Evolutionary conservation across 1,139 yeast species (phyloP).

Genomic region (Suhomyces bribrorum): DNA sequence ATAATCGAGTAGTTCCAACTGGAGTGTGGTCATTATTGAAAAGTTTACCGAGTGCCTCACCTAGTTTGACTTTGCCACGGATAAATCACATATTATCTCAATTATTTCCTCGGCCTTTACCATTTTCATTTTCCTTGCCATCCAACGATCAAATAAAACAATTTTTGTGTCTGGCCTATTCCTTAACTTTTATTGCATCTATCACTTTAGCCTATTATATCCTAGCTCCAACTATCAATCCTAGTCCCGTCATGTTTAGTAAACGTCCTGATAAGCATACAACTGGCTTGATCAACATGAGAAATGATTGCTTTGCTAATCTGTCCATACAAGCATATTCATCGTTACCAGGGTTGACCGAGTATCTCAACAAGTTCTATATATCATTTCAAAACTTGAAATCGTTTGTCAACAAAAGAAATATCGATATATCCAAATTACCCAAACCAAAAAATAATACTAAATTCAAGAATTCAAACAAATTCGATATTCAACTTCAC

Average conservation of each 20-base stretch:
- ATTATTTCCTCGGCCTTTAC: neutral
- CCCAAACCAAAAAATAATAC: slow-evolving; percentile 22
- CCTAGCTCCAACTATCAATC: slow-evolving; percentile 25
- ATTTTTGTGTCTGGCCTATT: neutral
- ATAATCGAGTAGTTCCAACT: neutral
- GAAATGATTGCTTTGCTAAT: slow-evolving; percentile 92
- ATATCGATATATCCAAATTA: slow-evolving; percentile 26
- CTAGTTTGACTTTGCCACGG: neutral
- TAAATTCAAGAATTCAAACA: slow-evolving; percentile 27
- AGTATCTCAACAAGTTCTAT: slow-evolving; percentile 55
- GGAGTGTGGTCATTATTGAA: neutral
- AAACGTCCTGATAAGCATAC: slow-evolving; percentile 74
- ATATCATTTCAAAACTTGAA: slow-evolving; percentile 28
- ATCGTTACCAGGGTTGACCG: slow-evolving; percentile 62
- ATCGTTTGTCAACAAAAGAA: slow-evolving; percentile 25
- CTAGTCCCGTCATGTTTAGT: slow-evolving; percentile 35
- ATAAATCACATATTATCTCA: neutral
- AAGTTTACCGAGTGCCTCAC: neutral
- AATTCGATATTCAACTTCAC: slow-evolving; percentile 53
- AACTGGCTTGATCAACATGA: slow-evolving; percentile 77
- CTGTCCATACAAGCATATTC: slow-evolving; percentile 86
- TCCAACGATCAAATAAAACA: neutral
- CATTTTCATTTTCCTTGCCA: neutral
- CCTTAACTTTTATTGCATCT: slow-evolving; percentile 5
- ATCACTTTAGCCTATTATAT: slow-evolving; percentile 19